Base-by-base conservation (phyloP, 768 basidiomycete genomes). In the Phlegmacium glaucopus region DNA sequence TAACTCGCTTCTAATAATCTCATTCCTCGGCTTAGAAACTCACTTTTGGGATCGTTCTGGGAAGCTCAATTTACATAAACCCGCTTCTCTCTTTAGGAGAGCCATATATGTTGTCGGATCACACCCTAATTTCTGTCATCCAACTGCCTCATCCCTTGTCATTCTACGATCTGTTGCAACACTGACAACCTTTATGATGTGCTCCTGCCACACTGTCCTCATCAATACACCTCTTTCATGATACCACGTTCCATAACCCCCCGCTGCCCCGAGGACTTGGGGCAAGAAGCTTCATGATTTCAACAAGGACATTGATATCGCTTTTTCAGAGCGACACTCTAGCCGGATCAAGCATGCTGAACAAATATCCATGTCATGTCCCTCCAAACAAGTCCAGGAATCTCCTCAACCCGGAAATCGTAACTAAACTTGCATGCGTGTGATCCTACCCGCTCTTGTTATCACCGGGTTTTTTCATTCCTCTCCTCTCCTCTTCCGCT, bases 101-200 rank as follows among this genome's bases (percentile, higher is more conserved):
- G n/a, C n/a, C n/a, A n/a, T 18, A 32, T 50, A 50, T 54, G 53
- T 54, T 42, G 53, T 54, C 52, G 52, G 52, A 54, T 54, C 52
- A 54, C 32, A 39, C 4, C 39, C 39, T 39, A 39, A 3, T 34
- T n/a, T 34, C 11, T 34, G 32, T 34, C 32, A 34, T 34, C 32
- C 32, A 34, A 34, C 32, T n/a, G 32, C 10, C 26, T 16, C 28
- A 16, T 47, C 17, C 38, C 38, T 15, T 39, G 18, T 22, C 22
- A 34, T 34, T 34, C 32, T 34, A 34, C 32, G 32, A 34, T 34
- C 32, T 34, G 32, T 34, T 34, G 3, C 32, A 34, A 34, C 32
- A 32, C 32, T n/a, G 10, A n/a, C 32, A 34, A 10, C 2, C 32
- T n/a, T n/a, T 11, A 6, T 34, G 11, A n/a, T 34, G 6, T 34